Evolutionary conservation across 2,329 filamentous ascomycete species (phyloP).

Genomic region (Aspergillus floridensis): DNA sequence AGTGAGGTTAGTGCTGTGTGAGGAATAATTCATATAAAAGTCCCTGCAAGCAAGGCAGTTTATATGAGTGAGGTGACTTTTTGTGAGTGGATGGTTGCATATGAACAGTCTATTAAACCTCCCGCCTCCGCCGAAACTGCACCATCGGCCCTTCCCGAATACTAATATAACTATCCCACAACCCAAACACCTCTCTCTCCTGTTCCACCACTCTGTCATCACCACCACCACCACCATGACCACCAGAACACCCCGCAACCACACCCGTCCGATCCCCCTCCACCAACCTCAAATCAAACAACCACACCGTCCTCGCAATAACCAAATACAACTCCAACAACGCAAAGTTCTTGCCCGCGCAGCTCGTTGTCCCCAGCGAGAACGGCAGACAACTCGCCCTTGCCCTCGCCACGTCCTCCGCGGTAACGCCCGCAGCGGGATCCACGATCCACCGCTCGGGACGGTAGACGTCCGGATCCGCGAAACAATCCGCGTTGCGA

Average conservation of each 20-base stretch:
- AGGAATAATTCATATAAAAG: too few species aligned
- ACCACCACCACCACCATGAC: too few species aligned
- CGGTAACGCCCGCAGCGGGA: background rate
- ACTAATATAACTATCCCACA: conserved; percentile 5
- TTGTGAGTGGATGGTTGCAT: too few species aligned
- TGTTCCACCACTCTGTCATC: too few species aligned
- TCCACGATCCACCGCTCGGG: conserved; percentile 43
- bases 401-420: conserved; percentile 5
- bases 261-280: background rate
- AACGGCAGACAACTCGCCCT: conserved; percentile 4
- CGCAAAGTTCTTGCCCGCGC: conserved; percentile 2
- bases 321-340: background rate
- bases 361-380: background rate
- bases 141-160: conserved; percentile 3
- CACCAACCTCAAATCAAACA: background rate
- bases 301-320: background rate
- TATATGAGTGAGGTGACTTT: too few species aligned
- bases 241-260: background rate
- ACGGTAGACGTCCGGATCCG: conserved; percentile 14
- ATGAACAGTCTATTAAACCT: too few species aligned
- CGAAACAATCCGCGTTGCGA: conserved; percentile 19
- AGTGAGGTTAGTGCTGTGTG: too few species aligned
- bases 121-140: background rate
- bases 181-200: background rate
- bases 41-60: too few species aligned